These are phyloP conservation scores for Aspergillus carlsbadensis DNA, from an alignment of 495 filamentous ascomycete species.

Conservation along the genomic window DNA sequence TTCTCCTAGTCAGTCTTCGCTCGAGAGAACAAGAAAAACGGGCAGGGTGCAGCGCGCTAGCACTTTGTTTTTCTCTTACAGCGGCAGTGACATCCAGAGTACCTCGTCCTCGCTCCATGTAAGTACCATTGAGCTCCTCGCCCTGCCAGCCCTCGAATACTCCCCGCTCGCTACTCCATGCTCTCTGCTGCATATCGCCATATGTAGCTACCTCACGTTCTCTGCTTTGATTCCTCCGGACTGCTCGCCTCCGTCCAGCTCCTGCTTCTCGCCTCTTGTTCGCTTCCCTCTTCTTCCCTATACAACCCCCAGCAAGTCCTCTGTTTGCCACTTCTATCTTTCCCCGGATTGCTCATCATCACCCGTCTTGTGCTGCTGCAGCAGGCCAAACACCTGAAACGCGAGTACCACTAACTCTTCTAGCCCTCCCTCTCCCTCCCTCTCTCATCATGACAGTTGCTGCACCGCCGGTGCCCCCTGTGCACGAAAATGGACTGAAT, in stretches of 20 bases:
- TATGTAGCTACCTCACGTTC: conserved; percentile 3
- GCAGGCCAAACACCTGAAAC: conserved; percentile 4
- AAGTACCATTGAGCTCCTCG: conserved; percentile 2
- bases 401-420: conserved; percentile 15
- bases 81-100: conserved; percentile 15
- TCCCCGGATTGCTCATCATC: background rate
- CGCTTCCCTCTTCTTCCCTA: conserved; percentile 14
- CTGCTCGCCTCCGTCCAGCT: conserved; percentile 15
- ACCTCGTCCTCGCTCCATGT: conserved; percentile 16
- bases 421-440: no score
- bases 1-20: conserved; percentile 17
- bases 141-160: background rate
- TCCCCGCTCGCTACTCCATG: conserved; percentile 2
- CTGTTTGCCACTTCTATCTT: conserved; percentile 1
- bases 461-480: conserved; percentile 41
- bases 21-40: conserved; percentile 20
- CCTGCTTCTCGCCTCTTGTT: background rate
- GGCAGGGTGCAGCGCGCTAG: conserved; percentile 30
- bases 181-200: no score
- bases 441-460: conserved; percentile 37
- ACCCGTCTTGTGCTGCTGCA: conserved; percentile 13
- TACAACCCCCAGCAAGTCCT: background rate
- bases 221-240: conserved; percentile 9
- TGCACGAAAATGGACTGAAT: conserved; percentile 38
- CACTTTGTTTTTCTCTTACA: conserved; percentile 21